Evolutionary conservation across 169 alveolate species (phyloP).

Genomic region (Plasmodium adleri): DNA sequence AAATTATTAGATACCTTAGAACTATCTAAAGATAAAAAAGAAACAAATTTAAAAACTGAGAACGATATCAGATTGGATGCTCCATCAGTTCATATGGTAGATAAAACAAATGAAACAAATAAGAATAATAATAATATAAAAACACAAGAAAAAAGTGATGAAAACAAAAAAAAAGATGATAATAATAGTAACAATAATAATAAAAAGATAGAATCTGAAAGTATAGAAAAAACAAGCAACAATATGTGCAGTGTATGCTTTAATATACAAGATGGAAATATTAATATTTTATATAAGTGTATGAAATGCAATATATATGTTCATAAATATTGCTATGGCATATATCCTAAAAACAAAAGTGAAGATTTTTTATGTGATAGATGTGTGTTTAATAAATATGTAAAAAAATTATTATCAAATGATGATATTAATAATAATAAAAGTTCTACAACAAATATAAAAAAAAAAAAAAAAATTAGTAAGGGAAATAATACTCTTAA

Average conservation of each 20-base stretch:
- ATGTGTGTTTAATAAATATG: slow-evolving; percentile 13
- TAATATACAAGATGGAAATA: slow-evolving; percentile 17
- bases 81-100: too few species aligned
- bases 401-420: background rate
- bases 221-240: background rate
- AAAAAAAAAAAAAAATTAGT: slow-evolving; percentile 33
- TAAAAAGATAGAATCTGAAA: slow-evolving; percentile 5
- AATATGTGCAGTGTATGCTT: slow-evolving; percentile 57
- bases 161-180: background rate
- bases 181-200: slow-evolving; percentile 9
- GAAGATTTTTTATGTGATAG: slow-evolving; percentile 67
- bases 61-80: too few species aligned
- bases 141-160: too few species aligned
- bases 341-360: slow-evolving; percentile 39
- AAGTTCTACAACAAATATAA: background rate
- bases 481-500: background rate
- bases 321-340: slow-evolving; percentile 63
- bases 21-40: too few species aligned
- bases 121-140: too few species aligned
- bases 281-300: slow-evolving; percentile 46
- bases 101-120: too few species aligned
- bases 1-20: too few species aligned
- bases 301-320: slow-evolving; percentile 21
- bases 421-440: slow-evolving; percentile 11
- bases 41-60: too few species aligned